A percentile compares a stretch with the other conserved stretches of the same genome.
Evolutionary conservation across 2,329 filamentous ascomycete species (phyloP).

Genomic region (Colletotrichum siamense): DNA sequence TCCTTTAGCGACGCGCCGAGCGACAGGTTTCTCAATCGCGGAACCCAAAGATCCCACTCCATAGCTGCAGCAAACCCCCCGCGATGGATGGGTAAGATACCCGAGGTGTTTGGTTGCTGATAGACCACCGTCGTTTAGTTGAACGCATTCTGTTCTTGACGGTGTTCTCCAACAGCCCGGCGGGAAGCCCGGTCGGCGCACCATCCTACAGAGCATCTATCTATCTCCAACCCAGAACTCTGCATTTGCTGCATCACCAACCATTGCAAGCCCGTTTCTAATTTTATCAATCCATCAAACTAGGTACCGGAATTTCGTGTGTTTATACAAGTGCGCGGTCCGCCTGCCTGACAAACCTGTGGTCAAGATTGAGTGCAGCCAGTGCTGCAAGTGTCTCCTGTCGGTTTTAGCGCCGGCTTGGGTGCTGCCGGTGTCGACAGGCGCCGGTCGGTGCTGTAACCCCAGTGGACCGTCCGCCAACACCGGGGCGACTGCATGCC

Average conservation of each 20-base stretch:
- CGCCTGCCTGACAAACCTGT: background rate
- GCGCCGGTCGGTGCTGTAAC: background rate
- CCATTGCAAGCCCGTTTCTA: background rate
- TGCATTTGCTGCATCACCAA: background rate
- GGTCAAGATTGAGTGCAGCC: background rate
- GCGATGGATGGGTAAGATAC: too few species aligned
- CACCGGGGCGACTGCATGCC: too few species aligned
- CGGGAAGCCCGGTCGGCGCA: too few species aligned
- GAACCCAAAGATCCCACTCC: too few species aligned
- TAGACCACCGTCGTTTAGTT: too few species aligned
- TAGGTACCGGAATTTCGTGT: background rate
- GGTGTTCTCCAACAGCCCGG: too few species aligned
- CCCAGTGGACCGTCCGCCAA: background rate
- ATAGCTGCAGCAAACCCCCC: too few species aligned
- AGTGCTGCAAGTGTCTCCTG: background rate
- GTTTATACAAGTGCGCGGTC: background rate
- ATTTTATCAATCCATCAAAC: background rate
- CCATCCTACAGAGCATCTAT: too few species aligned
- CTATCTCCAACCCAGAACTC: background rate
- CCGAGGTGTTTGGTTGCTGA: too few species aligned
- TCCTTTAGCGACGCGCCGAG: too few species aligned
- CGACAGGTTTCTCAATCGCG: too few species aligned
- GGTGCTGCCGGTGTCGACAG: background rate
- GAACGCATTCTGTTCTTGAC: too few species aligned
- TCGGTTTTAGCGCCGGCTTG: background rate